Conservation (phyloP, 169 alveolate genomes). For the Plasmodium blacklocki region DNA sequence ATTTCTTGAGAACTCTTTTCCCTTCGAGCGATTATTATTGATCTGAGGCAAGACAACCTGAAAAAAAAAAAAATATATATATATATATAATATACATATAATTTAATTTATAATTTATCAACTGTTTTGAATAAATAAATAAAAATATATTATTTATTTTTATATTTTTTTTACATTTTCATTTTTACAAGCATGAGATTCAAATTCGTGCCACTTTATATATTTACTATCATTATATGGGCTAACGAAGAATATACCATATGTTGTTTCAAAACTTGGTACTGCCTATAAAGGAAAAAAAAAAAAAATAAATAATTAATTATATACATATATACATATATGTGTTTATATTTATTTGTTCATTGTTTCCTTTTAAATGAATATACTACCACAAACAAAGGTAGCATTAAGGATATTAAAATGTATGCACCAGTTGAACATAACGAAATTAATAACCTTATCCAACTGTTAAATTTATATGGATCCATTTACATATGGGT, state of each 20-base stretch:
- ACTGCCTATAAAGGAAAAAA: conserved; percentile 5
- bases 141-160: background rate
- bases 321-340: background rate
- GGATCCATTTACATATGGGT: conserved; percentile 49
- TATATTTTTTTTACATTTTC: conserved; percentile 9
- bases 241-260: conserved; percentile 42
- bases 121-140: background rate
- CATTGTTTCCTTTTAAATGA: background rate
- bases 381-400: conserved; percentile 30
- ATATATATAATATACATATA: conserved; percentile 10
- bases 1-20: conserved; percentile 9
- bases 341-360: background rate
- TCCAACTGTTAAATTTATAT: conserved; percentile 70
- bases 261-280: conserved; percentile 20
- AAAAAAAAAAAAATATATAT: conserved; percentile 6
- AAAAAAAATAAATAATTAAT: background rate
- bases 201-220: conserved; percentile 56
- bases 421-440: conserved; percentile 59
- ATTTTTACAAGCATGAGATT: conserved; percentile 19
- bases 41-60: background rate
- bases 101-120: too few species aligned
- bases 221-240: conserved; percentile 45
- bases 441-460: conserved; percentile 45
- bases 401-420: conserved; percentile 55
- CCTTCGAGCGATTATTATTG: background rate